Percentiles rank a stretch among this genome's conserved stretches.
Evolutionary conservation across 2,329 filamentous ascomycete species (phyloP).

Genomic region (Scorias spongiosa): DNA sequence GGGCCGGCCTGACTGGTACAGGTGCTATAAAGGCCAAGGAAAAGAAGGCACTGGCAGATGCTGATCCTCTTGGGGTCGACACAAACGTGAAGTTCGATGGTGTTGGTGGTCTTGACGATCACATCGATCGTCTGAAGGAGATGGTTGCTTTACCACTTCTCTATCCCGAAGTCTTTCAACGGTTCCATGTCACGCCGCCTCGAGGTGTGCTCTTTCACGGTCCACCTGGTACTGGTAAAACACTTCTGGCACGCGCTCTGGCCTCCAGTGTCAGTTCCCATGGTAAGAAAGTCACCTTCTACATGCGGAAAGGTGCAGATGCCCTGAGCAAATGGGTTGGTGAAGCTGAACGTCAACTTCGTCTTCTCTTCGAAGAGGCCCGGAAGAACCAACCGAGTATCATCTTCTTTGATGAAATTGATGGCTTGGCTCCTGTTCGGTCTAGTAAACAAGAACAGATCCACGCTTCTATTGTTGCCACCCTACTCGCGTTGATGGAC

Average conservation of each 20-base stretch:
- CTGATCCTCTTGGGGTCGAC: conserved; percentile 87
- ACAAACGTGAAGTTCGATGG: conserved; percentile 85
- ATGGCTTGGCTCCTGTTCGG: conserved; percentile 84
- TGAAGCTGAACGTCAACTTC: conserved; percentile 88
- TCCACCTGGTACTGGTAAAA: conserved; percentile 94
- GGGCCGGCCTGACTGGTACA: conserved; percentile 37
- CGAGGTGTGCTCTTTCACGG: conserved; percentile 93
- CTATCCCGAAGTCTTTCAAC: conserved; percentile 85
- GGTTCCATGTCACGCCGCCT: conserved; percentile 85
- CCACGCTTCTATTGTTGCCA: conserved; percentile 92
- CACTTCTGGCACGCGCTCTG: conserved; percentile 80
- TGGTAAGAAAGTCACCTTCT: conserved; percentile 92
- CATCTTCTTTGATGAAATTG: conserved; percentile 99
- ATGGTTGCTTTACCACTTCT: conserved; percentile 92
- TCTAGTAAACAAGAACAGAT: conserved; percentile 99
- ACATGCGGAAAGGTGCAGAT: conserved; percentile 98
- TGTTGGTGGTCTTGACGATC: conserved; percentile 79
- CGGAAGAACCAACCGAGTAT: conserved; percentile 93
- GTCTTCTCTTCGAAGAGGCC: conserved; percentile 88
- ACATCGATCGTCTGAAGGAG: conserved; percentile 95
- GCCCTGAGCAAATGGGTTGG: conserved; percentile 98
- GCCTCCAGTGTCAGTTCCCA: conserved; percentile 81
- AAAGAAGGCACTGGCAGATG: conserved; percentile 78
- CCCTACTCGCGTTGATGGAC: conserved; percentile 86
- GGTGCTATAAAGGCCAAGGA: conserved; percentile 86